phyloP scores from a whole-genome alignment of 202 grass and related monocot species.

The Setaria italica region DNA sequence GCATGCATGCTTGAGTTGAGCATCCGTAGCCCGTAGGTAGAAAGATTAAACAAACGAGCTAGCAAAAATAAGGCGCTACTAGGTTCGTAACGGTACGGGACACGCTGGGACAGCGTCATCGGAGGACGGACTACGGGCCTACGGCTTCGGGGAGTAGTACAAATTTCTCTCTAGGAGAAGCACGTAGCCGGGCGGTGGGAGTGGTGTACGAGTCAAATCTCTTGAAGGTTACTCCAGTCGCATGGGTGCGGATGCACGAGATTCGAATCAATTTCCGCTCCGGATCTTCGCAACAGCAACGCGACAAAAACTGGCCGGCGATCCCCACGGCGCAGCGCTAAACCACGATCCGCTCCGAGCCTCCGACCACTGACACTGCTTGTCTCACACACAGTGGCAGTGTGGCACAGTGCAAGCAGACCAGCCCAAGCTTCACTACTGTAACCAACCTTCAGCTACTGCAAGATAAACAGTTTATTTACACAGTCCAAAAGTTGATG shows the following conservation, averaged over 20 bases:
- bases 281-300: conserved; percentile 76
- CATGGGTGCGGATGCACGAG: background rate
- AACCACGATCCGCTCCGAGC: conserved; percentile 19
- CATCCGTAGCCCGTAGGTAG: background rate
- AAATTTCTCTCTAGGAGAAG: conserved; percentile 1
- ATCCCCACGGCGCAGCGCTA: conserved; percentile 36
- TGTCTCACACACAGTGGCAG: background rate
- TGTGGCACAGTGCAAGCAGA: background rate
- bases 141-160: background rate
- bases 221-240: no score
- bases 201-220: background rate
- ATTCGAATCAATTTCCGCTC: conserved; percentile 6
- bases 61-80: background rate
- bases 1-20: background rate
- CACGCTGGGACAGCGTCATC: conserved; percentile 22
- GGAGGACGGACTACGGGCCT: background rate
- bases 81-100: conserved; percentile 43
- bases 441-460: no score
- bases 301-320: conserved; percentile 49
- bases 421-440: no score
- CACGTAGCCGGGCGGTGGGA: background rate
- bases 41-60: background rate
- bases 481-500: background rate
- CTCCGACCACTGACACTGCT: background rate
- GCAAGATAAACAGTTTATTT: background rate